Evolutionary conservation across 2,329 filamentous ascomycete species (phyloP), one percentile per base, ranked within the genome.

Genomic region (Monosporascus sp.): DNA sequence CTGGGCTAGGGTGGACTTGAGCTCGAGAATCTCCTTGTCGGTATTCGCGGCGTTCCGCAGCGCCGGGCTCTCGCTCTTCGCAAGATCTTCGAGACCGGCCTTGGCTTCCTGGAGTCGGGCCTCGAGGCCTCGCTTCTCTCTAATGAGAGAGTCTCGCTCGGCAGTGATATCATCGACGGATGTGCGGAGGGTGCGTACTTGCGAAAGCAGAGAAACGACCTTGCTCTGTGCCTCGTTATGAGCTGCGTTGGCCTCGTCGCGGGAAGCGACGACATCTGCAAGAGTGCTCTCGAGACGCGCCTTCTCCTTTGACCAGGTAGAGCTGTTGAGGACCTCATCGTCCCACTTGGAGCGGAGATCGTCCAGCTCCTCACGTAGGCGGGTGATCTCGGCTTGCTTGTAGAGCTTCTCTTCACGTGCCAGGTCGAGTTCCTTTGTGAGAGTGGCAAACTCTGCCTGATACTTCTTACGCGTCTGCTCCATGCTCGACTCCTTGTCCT

Each of bases 401-500:
- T 76, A 97, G 73, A 77, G 88, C 79, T 78, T 85, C 72, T 95
- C 93, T 68, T 97, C 92, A 37, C 94, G 88, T 62, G 96, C 92
- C 56, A 96, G 82, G 67, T 97, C 93, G 25, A 99, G 83, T 72
- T 99, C 94, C 63, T 92, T 91, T 50, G 89, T 94, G 48, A 97
- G 77, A 4, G 88, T 88, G 17, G 90, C 88, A 67, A 97, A 90
- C 70, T 99, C 93, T 43, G 87, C 82, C 69, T 97, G 94, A 69
- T 97, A 99, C 77, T 97, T 99, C 78, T 93, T 94, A 65, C 93
- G 85, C 44, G 93, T 97, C 72, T 97, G 93, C 73, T 99, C 94
- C 83, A 97, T 89, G 61, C 89, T 94, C 9, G 87, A 87, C 71
- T 97, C 93, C 70, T 94, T 97, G 72, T 99, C 93, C 71, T 97